Base-by-base conservation (phyloP, 2,329 filamentous ascomycete genomes). In the Botrytis squamosa region DNA sequence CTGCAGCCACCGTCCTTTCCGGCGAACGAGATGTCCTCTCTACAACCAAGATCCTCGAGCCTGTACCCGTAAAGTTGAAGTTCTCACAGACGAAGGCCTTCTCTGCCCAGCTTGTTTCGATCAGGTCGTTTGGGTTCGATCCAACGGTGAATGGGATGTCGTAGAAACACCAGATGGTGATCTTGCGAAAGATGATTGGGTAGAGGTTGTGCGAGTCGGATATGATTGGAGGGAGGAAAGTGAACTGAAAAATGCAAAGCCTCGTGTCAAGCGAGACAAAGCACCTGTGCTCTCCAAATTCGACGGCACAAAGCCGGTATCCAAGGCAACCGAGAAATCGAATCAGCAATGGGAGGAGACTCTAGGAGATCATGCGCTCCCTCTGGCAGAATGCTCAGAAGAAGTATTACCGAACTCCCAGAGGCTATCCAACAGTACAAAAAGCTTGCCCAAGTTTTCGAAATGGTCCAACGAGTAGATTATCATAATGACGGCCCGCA, bases 151-250 rank as follows among this genome's bases (percentile, higher is more conserved):
- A 72, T 72, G 71, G 71, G 71, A 72, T 33, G 29, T 36, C 5
- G 12, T 72, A 60, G 71, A 72, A 60, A 49, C n/a, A 69, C 71
- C 71, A n/a, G 63, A 49, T 25, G 49, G 64, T 3, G 64, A 72
- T 16, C 55, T 72, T 36, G 63, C 38, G 25, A 69, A 69, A 49
- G 71, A 72, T 33, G 63, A 72, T 38, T 68, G 71, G 71, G 63
- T 46, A 38, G 16, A 59, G 29, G 71, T 69, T 60, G 63, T 68
- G 25, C 60, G 71, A 52, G 63, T 68, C 12, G 64, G 71, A 33
- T 72, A 72, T 33, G 71, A 72, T 60, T 72, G 71, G 71, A 55
- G 38, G 52, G 52, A 72, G 12, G 25, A 62, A 20, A 52, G 29
- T 3, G 46, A 4, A 46, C 22, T 12, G 49, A 65, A 33, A 16